Evolutionary conservation across 169 alveolate genomes (phyloP).

Genomic region (Eimeria zaria): DNA sequence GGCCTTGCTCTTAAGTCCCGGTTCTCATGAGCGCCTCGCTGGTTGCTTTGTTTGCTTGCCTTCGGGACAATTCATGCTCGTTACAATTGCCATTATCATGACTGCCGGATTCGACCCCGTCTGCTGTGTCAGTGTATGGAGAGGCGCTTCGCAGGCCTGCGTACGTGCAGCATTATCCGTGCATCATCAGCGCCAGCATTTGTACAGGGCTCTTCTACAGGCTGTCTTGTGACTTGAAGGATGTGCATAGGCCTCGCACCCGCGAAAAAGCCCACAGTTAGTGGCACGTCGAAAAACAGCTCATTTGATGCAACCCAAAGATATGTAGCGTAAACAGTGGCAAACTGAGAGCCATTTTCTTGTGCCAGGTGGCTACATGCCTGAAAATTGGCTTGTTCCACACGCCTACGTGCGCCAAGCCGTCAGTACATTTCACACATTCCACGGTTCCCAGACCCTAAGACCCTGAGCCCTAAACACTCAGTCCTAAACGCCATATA

Average conservation of each 20-base stretch:
- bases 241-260: no score
- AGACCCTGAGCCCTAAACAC: no score
- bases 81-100: not conserved
- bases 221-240: not conserved
- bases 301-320: not conserved
- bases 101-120: not conserved
- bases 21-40: not conserved
- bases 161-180: not conserved
- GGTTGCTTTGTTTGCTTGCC: not conserved
- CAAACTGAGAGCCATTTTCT: not conserved
- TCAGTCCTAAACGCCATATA: no score
- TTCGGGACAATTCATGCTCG: not conserved
- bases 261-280: not conserved
- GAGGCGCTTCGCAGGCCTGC: not conserved
- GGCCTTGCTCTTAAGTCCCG: not conserved
- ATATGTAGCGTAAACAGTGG: not conserved
- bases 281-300: not conserved
- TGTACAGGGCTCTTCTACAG: not conserved
- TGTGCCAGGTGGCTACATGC: not conserved
- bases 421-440: not conserved
- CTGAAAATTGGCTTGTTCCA: not conserved
- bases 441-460: no score
- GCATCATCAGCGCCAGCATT: not conserved
- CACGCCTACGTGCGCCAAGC: not conserved
- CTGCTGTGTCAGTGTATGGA: not conserved